Conservation (phyloP, 768 basidiomycete genomes). For the Gymnopilus junonius region DNA sequence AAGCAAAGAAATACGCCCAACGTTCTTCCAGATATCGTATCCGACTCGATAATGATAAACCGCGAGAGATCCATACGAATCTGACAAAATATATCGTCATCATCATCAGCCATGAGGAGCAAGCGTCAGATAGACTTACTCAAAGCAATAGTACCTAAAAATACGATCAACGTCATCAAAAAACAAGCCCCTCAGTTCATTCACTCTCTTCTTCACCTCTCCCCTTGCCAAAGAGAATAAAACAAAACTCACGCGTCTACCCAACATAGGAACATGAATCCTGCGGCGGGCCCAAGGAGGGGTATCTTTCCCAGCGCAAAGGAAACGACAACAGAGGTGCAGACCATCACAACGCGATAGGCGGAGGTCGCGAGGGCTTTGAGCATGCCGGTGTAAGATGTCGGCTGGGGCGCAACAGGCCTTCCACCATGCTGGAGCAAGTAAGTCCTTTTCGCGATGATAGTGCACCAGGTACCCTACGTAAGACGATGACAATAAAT, state of each 20-base stretch:
- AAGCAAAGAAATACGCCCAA: slow-evolving; percentile 89
- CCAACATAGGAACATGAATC: slow-evolving; percentile 83
- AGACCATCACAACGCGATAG: slow-evolving; percentile 81
- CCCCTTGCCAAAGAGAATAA: neutral
- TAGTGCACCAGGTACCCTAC: slow-evolving; percentile 77
- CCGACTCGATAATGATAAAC: slow-evolving; percentile 67
- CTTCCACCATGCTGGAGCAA: slow-evolving; percentile 71
- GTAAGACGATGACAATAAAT: neutral
- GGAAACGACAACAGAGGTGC: slow-evolving; percentile 74
- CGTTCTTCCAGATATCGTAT: slow-evolving; percentile 83
- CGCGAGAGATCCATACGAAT: slow-evolving; percentile 80
- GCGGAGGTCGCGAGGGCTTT: slow-evolving; percentile 79
- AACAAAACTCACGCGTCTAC: slow-evolving; percentile 76
- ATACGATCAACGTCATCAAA: neutral
- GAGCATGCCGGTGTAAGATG: slow-evolving; percentile 72
- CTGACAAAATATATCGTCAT: too few species aligned
- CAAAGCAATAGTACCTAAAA: slow-evolving; percentile 86
- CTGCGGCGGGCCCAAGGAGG: slow-evolving; percentile 58
- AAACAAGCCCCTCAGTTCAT: neutral
- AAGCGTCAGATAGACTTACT: slow-evolving; percentile 48
- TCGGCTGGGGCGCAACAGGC: slow-evolving; percentile 52
- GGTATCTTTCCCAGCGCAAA: slow-evolving; percentile 69
- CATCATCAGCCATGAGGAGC: neutral
- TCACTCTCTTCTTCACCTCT: neutral
- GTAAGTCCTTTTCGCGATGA: slow-evolving; percentile 77